phyloP scores from a whole-genome alignment of 148 eudicot species.

The Rhododendron vialii region DNA sequence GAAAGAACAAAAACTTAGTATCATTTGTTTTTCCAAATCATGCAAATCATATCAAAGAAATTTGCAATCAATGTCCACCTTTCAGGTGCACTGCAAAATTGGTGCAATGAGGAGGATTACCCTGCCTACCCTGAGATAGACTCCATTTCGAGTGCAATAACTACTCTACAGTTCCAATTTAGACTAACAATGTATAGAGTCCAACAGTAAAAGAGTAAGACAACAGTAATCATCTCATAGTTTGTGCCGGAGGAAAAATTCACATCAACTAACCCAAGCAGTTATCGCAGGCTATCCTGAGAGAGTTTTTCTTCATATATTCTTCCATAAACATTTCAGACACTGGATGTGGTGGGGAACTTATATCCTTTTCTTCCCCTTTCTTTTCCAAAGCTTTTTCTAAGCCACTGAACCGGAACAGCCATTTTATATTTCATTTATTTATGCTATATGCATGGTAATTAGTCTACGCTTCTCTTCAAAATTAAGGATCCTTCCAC shows the following conservation, averaged over 20 bases:
- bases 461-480: background rate
- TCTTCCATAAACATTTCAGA: background rate
- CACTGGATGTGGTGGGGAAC: background rate
- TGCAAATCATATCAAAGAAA: background rate
- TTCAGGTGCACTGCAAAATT: constrained; percentile 1
- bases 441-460: background rate
- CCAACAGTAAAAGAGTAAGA: background rate
- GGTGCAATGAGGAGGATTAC: background rate
- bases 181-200: background rate
- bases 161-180: background rate
- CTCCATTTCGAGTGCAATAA: background rate
- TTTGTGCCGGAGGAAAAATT: background rate
- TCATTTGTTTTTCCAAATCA: background rate
- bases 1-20: background rate
- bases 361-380: background rate
- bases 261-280: constrained; percentile 2
- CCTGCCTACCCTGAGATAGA: background rate
- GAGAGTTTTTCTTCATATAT: background rate
- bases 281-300: background rate
- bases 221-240: background rate
- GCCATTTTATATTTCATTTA: background rate
- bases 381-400: background rate
- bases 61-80: background rate
- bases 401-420: background rate
- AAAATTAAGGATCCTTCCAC: background rate